Base-by-base conservation (phyloP, 495 filamentous ascomycete genomes). In the Podospora didyma region DNA sequence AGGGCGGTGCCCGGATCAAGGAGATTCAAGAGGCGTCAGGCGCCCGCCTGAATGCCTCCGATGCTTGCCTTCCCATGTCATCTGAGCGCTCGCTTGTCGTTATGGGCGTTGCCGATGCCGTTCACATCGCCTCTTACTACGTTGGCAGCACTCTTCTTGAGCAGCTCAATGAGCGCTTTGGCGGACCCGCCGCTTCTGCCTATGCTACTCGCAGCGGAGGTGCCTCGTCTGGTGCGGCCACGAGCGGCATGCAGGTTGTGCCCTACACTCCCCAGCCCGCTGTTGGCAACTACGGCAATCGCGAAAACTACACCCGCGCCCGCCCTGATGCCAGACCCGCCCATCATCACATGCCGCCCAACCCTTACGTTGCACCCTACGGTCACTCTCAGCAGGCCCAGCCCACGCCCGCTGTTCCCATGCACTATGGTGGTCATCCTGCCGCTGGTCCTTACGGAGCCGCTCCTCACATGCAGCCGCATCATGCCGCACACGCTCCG, bases 21-120 rank as follows among this genome's bases (percentile, higher is more conserved):
- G 94, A 98, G 77, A 98, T 98, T 60, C 94, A 98, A 73, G 94
- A 97, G 66, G 92, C 91, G 4, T 98, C 94, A 3, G 94, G 95
- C 47, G 92, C 94, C 46, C 88, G 95, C 53, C 86, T 98, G 21
- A 98, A 97, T 71, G 94, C 95, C 34, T 98, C 94, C 2, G 94
- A 97, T 63, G 85, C 90, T 2, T 96, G 92, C 67, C 83, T 97
- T 41, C 94, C 94, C 20, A 75, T 96, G 41, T 97, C 94, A 10
- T 94, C 89, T 42, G 94, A 98, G 75, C 88, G 94, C 46, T 97
- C 95, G 16, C 84, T 98, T n/a, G 92, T 97, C 51, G 89, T 94
- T 46, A 86, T 92, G 68, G 89, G 89, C 64, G 89, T 94, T 44
- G 89, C 89, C 50, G 89, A 94, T 76, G 92, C 94, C 39, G 94